These are phyloP conservation scores for Micromonas commoda DNA, from an alignment of 139 green algal species.

Conservation along the genomic window DNA sequence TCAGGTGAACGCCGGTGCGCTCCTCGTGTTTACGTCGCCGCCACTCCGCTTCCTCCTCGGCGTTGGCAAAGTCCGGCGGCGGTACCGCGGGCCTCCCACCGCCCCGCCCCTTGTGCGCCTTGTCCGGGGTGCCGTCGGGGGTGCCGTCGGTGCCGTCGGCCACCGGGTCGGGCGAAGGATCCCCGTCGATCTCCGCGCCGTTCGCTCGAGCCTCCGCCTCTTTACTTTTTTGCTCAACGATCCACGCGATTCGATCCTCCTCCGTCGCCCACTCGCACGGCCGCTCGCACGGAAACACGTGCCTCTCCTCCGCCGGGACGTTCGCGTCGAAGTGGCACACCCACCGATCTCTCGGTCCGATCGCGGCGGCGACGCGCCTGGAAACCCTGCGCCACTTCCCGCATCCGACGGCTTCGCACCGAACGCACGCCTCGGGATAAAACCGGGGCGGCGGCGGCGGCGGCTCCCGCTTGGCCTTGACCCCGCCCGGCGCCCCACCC, in stretches of 20 bases:
- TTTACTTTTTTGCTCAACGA: neutral
- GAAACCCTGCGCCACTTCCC: conserved; percentile 14
- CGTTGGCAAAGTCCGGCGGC: too few species aligned
- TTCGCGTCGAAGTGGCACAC: conserved; percentile 1
- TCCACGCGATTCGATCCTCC: neutral
- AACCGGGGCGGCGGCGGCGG: too few species aligned
- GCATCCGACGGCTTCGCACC: neutral
- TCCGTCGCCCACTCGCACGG: neutral
- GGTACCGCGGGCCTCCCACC: too few species aligned
- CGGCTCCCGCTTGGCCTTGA: neutral
- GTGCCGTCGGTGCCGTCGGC: neutral
- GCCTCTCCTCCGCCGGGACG: neutral
- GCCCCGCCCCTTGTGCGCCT: too few species aligned
- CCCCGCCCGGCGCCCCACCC: too few species aligned
- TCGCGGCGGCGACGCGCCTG: neutral
- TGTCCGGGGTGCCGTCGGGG: too few species aligned
- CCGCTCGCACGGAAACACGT: neutral
- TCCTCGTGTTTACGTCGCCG: too few species aligned
- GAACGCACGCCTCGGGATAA: neutral
- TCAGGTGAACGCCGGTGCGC: neutral
- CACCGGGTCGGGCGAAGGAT: neutral
- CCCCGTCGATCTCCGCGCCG: neutral
- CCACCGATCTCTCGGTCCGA: neutral
- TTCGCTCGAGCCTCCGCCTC: neutral
- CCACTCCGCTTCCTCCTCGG: too few species aligned